Evolutionary conservation across 2,329 filamentous ascomycete species (phyloP), one percentile per base, ranked within the genome.

Genomic region (Aspergillus neoniger): DNA sequence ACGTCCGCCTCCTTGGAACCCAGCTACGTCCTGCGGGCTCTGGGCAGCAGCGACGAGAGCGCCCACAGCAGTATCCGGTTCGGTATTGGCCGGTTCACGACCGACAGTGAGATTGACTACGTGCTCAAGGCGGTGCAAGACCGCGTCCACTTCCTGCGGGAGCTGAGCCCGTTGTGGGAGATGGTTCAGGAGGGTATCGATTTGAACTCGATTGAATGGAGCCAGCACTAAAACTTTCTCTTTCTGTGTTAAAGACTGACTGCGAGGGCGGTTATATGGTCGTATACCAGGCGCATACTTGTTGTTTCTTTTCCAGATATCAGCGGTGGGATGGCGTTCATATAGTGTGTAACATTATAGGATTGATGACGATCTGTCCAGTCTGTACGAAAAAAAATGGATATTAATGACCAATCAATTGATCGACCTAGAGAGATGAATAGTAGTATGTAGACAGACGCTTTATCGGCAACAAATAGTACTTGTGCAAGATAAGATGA

Each of bases 61-160:
- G 95, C 95, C 8, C 95, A 99, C 80, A 96, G 92, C 79, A 96
- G 92, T 81, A 99, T 99, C 70, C 87, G 95, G 59, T 99, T 99
- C 69, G 95, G 95, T 51, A 98, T 99, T 72, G 95, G 95, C 30
- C 89, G 95, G 7, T 99, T 98, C 80, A 99, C 95, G 3, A 96
- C 95, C 0, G 92, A 97, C 71, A 85, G 83, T 28, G 95, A 99
- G 82, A 96, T 99, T 63, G 94, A 99, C 76, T 99, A 99, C 72
- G 95, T 99, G 10, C 82, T 99, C 60, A 95, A 96, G 80, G 94
- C 95, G 0, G 95, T 99, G 0, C 86, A 86, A 76, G 91, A 96
- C 74, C 87, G 95, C 55, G 95, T 99, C 47, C 90, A 87, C 15
- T 98, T 98, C 83, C 82, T 99, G 71, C 87, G 95, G 70, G 95